Evolutionary conservation across 2,329 filamentous ascomycete genomes (phyloP).

Genomic region (Fusarium gaditjirri): DNA sequence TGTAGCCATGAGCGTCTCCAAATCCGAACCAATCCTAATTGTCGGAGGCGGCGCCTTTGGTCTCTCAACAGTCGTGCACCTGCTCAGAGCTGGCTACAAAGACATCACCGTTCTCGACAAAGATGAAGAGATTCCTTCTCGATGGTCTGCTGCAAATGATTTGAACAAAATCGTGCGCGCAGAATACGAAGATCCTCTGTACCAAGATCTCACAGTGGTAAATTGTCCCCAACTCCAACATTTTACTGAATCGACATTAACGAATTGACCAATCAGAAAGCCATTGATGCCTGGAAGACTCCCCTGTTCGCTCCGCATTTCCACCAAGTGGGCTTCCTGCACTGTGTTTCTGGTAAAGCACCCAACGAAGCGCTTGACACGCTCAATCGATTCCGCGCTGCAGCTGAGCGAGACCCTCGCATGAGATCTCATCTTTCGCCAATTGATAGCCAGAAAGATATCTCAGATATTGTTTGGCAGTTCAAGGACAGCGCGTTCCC

Average conservation of each 20-base stretch:
- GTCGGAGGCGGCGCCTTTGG: constrained; percentile 62
- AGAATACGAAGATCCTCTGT: constrained; percentile 68
- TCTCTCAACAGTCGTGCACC: constrained; percentile 60
- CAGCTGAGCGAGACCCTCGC: constrained; percentile 52
- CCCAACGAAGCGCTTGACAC: constrained; percentile 60
- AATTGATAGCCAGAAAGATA: constrained; percentile 51
- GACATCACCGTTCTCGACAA: constrained; percentile 61
- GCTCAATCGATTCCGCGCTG: constrained; percentile 54
- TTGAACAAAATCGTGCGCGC: constrained; percentile 70
- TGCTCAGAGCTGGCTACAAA: constrained; percentile 56
- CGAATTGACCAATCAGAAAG: constrained; percentile 47
- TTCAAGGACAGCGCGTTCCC: constrained; percentile 58
- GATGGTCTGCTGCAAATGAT: constrained; percentile 65
- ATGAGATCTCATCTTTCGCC: constrained; percentile 54
- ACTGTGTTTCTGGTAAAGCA: constrained; percentile 59
- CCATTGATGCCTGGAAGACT: constrained; percentile 62
- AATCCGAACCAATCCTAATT: constrained; percentile 48
- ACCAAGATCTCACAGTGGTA: constrained; percentile 64
- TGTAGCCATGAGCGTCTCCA: constrained; percentile 30
- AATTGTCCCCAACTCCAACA: constrained; percentile 9
- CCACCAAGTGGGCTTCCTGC: constrained; percentile 54
- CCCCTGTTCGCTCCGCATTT: constrained; percentile 65
- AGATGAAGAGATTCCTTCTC: constrained; percentile 53
- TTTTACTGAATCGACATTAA: not conserved
- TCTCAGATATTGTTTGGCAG: constrained; percentile 57